A percentile compares a stretch with the other conserved stretches of the same genome.
These are phyloP conservation scores for Tylopilus sp. DNA, from an alignment of 768 basidiomycete genomes.

Conservation along the genomic window DNA sequence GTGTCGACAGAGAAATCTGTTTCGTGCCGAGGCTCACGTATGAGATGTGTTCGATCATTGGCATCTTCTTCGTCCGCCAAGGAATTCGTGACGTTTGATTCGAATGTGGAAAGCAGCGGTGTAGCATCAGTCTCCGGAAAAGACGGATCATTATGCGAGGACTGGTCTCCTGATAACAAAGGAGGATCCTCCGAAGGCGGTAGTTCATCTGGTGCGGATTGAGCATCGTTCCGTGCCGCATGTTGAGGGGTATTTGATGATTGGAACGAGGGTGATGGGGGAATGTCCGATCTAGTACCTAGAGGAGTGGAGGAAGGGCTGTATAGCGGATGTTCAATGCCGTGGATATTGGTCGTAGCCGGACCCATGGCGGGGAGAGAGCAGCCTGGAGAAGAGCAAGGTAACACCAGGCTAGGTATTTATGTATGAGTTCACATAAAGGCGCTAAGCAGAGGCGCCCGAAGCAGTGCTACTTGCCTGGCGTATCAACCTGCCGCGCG, in stretches of 20 bases:
- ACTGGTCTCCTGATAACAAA: slow-evolving; percentile 21
- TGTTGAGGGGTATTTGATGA: slow-evolving; percentile 17
- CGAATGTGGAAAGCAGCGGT: slow-evolving; percentile 40
- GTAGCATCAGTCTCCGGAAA: slow-evolving; percentile 22
- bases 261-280: slow-evolving; percentile 30
- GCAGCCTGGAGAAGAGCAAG: too few relatives aligned
- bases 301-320: slow-evolving; percentile 54
- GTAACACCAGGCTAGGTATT: too few relatives aligned
- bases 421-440: not conserved
- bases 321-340: not conserved
- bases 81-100: not conserved
- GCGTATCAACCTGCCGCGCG: not conserved
- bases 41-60: slow-evolving; percentile 59
- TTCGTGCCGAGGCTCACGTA: slow-evolving; percentile 40
- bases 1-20: slow-evolving; percentile 36
- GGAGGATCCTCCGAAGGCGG: slow-evolving; percentile 25
- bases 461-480: not conserved
- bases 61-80: slow-evolving; percentile 34
- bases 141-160: not conserved
- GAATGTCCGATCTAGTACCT: not conserved
- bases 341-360: not conserved
- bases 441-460: not conserved
- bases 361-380: slow-evolving; percentile 9
- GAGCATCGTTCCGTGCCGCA: not conserved
- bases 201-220: slow-evolving; percentile 7